Evolutionary conservation across 1,284 basidiomycete species (phyloP).

Genomic region (Cutaneotrichosporon arboriforme): DNA sequence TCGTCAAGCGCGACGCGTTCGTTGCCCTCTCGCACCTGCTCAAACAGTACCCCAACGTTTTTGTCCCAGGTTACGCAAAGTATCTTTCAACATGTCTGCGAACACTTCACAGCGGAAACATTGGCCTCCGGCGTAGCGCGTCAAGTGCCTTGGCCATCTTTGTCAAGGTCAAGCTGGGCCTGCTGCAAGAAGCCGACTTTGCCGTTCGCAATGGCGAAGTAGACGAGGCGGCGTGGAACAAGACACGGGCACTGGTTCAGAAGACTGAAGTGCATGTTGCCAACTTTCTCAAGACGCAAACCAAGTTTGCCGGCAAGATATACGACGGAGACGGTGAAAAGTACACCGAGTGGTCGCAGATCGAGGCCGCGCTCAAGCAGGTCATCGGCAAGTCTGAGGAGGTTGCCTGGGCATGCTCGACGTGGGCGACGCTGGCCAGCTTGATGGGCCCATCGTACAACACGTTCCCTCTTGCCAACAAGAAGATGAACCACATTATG

Average conservation of each 20-base stretch:
- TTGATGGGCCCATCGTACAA: conserved; percentile 42
- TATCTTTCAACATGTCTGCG: conserved; percentile 34
- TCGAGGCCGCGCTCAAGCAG: conserved; percentile 33
- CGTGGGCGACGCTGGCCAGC: conserved; percentile 41
- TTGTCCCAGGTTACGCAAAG: conserved; percentile 31
- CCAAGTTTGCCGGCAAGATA: not conserved
- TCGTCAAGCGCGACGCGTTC: conserved; percentile 35
- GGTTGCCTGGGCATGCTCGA: conserved; percentile 44
- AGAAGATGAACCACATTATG: conserved; percentile 41
- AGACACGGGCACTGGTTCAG: conserved; percentile 15
- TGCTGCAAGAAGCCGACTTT: conserved; percentile 17
- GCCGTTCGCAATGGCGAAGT: not conserved
- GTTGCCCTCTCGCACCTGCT: conserved; percentile 37
- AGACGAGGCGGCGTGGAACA: conserved; percentile 22
- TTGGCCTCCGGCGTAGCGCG: conserved; percentile 27
- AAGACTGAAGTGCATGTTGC: conserved; percentile 29
- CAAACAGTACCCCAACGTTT: conserved; percentile 34
- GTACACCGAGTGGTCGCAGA: conserved; percentile 28
- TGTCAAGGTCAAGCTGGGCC: conserved; percentile 25
- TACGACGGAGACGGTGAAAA: conserved; percentile 1
- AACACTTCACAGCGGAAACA: conserved; percentile 17
- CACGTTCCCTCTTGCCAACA: conserved; percentile 21
- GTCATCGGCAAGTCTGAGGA: conserved; percentile 28
- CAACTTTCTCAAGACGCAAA: conserved; percentile 19
- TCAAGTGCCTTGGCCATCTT: conserved; percentile 29